Base-by-base conservation (phyloP, 2,329 filamentous ascomycete genomes). In the Fusarium secorum region DNA sequence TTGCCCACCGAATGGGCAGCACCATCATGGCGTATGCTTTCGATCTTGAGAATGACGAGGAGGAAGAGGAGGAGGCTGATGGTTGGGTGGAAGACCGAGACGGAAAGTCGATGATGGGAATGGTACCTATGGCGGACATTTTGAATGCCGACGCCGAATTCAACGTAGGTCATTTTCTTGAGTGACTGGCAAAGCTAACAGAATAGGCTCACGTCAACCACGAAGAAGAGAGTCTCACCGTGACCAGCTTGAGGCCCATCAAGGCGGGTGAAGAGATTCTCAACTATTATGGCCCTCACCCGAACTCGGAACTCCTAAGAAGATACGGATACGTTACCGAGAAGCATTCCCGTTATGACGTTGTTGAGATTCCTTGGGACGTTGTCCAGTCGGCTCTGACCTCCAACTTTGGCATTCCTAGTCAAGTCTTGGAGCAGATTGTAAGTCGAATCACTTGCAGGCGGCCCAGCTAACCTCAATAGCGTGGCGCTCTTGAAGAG, bases 11-110 rank as follows among this genome's bases (percentile, higher is more conserved):
- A 13, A 95, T 97, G 90, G 94, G 93, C 3, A 95, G 91, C 66
- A 89, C 92, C 20, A 95, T 97, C 72, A 97, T 97, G 94, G 91
- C 94, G 0, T 97, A 97, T 78, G 94, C 94, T 0, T 97, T 97
- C 78, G 94, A 97, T 73, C 87, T 97, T 11, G 87, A 89, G 51
- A 84, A 84, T 11, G 82, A 85, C 0, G 87, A 89, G 8, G 84
- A 88, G 1, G 79, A 89, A 26, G 88, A 89, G 5, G 87, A 90
- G 4, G 87, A 89, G 17, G 83, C 87, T 11, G 89, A 90, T 28
- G 89, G 88, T 45, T 91, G 90, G 83, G 85, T 91, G 2, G 89
- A 91, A 61, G 90, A 92, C 60, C 85, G 85, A 54, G 85, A 90
- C 5, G 84, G 83, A 13, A 84, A 84, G 69, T 82, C 84, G 1